Conservation (phyloP, 2,329 filamentous ascomycete species). For the Amauroascus niger region DNA sequence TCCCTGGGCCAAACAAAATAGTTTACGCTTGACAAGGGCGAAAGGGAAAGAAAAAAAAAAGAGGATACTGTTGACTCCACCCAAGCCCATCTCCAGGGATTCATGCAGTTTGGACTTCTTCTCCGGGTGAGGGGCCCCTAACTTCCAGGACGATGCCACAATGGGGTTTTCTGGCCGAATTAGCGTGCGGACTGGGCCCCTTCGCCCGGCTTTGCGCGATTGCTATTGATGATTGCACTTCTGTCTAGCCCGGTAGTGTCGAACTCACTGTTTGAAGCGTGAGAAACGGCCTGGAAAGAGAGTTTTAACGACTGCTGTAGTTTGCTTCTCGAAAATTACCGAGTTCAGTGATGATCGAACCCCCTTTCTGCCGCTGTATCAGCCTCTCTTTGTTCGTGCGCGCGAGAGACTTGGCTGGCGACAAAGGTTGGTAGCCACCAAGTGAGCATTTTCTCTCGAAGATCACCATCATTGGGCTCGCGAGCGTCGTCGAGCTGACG, state of each 20-base stretch:
- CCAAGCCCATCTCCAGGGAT: neutral
- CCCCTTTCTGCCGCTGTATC: slow-evolving; percentile 6
- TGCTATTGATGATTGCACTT: neutral
- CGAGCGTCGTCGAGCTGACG: neutral
- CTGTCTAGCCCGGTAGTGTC: neutral
- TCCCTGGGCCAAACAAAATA: neutral
- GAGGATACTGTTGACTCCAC: neutral
- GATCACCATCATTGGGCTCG: neutral
- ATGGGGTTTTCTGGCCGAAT: neutral
- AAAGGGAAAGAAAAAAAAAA: too few species aligned
- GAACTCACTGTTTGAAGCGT: neutral
- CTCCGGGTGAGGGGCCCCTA: slow-evolving; percentile 2
- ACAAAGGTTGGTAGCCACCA: neutral
- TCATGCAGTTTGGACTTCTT: slow-evolving; percentile 1
- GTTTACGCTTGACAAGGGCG: neutral
- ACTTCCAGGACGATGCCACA: neutral
- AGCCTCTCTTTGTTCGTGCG: slow-evolving; percentile 7
- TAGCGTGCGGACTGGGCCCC: slow-evolving; percentile 7
- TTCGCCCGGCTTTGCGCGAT: slow-evolving; percentile 3
- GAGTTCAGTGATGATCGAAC: slow-evolving; percentile 1
- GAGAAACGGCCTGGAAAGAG: neutral
- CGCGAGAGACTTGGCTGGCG: neutral
- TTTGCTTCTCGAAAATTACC: slow-evolving; percentile 11
- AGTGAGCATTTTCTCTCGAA: neutral
- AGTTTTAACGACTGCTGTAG: neutral